These are phyloP conservation scores for Coprinopsis cinerea DNA, from an alignment of 768 basidiomycete species.

Conservation along the genomic window DNA sequence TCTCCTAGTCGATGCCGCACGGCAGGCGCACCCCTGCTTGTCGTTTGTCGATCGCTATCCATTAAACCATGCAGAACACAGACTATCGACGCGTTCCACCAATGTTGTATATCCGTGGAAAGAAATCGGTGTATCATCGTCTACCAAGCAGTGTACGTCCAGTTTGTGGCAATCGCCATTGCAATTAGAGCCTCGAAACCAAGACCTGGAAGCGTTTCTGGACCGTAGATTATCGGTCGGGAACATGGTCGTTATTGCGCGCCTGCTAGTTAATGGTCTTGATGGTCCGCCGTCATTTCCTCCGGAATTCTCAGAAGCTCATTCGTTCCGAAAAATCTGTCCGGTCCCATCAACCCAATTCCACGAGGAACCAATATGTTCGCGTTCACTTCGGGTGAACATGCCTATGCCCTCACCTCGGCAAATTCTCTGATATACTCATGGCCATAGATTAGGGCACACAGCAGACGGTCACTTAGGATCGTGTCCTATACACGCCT, in stretches of 20 bases:
- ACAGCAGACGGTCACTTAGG: constrained; percentile 16
- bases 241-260: not conserved
- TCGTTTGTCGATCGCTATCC: too few species aligned
- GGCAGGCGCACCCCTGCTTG: too few species aligned
- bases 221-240: not conserved
- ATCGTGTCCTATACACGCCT: constrained; percentile 15
- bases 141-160: not conserved
- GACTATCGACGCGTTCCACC: too few species aligned
- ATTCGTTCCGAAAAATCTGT: constrained; percentile 1
- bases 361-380: constrained; percentile 17
- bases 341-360: constrained; percentile 1
- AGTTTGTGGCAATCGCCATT: not conserved
- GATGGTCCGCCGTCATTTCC: not conserved
- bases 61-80: too few species aligned
- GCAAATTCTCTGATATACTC: constrained; percentile 34
- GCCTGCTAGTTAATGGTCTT: not conserved
- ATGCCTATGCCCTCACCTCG: constrained; percentile 24
- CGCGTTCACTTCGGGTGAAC: constrained; percentile 34
- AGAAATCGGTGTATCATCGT: constrained; percentile 5
- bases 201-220: constrained; percentile 3
- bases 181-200: not conserved
- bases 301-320: not conserved
- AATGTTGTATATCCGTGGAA: too few species aligned
- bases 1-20: too few species aligned
- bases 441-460: constrained; percentile 26